Conservation (phyloP, 768 basidiomycete genomes). For the Podaxis carcinomalis region DNA sequence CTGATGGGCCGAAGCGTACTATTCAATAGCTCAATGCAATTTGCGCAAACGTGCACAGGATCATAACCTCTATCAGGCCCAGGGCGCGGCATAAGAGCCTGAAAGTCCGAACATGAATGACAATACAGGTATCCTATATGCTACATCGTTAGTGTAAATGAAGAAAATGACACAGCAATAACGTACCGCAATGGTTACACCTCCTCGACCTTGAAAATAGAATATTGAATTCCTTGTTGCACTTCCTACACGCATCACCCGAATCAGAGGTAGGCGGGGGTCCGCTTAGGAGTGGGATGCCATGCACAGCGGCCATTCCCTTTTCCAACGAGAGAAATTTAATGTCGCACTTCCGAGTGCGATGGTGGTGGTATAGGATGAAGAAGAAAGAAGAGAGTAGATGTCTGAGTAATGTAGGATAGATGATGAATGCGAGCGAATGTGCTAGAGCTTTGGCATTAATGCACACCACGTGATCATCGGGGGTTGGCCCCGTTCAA, state of each 20-base stretch:
- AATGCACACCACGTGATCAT: neutral
- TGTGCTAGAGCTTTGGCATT: slow-evolving; percentile 4
- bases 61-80: slow-evolving; percentile 59
- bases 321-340: neutral
- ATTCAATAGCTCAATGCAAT: slow-evolving; percentile 65
- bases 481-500: neutral
- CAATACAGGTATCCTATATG: slow-evolving; percentile 67
- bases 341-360: neutral
- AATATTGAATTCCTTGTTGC: slow-evolving; percentile 68
- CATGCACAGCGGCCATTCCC: slow-evolving; percentile 25
- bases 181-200: slow-evolving; percentile 75
- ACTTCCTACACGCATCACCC: slow-evolving; percentile 55
- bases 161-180: slow-evolving; percentile 1
- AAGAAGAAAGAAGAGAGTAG: neutral
- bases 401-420: neutral
- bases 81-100: slow-evolving; percentile 70
- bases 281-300: slow-evolving; percentile 70
- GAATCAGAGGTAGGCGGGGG: slow-evolving; percentile 40
- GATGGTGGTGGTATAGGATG: neutral
- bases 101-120: slow-evolving; percentile 68
- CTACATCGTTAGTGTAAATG: neutral
- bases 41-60: slow-evolving; percentile 61
- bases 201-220: slow-evolving; percentile 58
- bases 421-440: neutral
- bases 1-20: slow-evolving; percentile 36